Base-by-base conservation (phyloP, 164 flowering plant genomes). In the Hamamelis virginiana region DNA sequence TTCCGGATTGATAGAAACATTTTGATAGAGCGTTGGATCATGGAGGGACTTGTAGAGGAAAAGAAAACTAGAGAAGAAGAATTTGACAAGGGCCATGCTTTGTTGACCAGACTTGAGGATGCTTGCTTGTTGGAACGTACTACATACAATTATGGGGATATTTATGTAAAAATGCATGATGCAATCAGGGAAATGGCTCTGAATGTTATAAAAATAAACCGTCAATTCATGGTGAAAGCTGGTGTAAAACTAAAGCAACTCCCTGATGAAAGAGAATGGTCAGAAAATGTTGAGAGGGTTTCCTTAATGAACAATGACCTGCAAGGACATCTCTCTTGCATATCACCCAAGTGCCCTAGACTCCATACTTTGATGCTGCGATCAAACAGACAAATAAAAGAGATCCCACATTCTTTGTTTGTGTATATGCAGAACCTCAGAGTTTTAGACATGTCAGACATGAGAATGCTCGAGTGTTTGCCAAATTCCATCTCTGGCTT, bases 11-110 rank as follows among this genome's bases (percentile, higher is more conserved):
- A 5, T 8, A 61, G 50, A 15, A 21, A 12, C 12, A n/a, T 3
- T 1, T 19, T 67, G 28, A 61, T 67, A 3, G 5, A 12, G 4
- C 57, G 5, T 23, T 59, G 48, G 77, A 74, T 82, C 33, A 57
- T 12, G 0, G 81, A 77, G 59, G 78, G 69, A 19, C 27, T 75
- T 3, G 65, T 79, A n/a, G 62, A 68, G 13, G 71, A 64, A 22
- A 41, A 14, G 26, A 41, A 43, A 11, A 68, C 51, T 23, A 21
- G 68, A 45, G 18, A 59, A 45, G 68, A 13, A 26, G 33, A 68
- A 65, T 15, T 61, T 11, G 71, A 76, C 23, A 59, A 44, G 47
- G 80, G 77, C 10, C 66, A 71, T 62, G 28, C 62, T 0, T 51
- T 78, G 38, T 21, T 81, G n/a, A 66, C 76, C 22, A 74, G 51